Evolutionary conservation across 192 early-diverging fungal species (phyloP), one percentile per base, ranked within the genome.

Genomic region (Coemansia sp.): DNA sequence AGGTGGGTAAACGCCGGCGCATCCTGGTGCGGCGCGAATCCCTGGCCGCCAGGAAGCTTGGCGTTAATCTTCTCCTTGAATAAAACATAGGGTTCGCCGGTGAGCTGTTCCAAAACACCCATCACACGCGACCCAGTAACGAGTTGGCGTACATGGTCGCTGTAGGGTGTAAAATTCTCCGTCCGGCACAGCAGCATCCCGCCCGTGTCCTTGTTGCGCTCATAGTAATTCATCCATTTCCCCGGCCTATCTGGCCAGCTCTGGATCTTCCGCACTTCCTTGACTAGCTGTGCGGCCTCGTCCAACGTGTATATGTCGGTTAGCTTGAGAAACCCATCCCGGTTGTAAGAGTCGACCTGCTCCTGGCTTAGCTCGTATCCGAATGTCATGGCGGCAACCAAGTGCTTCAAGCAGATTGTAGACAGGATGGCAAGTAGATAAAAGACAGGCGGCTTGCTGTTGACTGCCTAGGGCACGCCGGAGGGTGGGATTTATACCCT

Each of bases 201-300:
- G 19, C 54, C 57, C 16, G 67, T 75, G 9, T 23, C 26, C 25
- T 59, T 66, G 59, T 78, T 80, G 16, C 40, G 49, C 54, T 82
- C 81, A 51, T 82, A 80, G 56, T 80, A 82, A 55, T 80, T 75
- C 81, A 82, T 82, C 76, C 79, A 82, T 29, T 80, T 82, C 2
- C 69, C 72, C 2, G 77, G 76, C 23, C 54, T 51, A 12, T 78
- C 60, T 14, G 67, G 67, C 81, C 77, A 79, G 56, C 46, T 59
- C 35, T 69, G 67, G 41, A 80, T 60, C 11, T 75, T 59, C 9
- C 74, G 44, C 14, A 70, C 67, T 19, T 64, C 60, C 26, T 42
- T 46, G 44, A 71, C 56, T n/a, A 82, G 54, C n/a, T 42, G 38
- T n/a, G 47, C 50, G 34, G 70, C 61, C 27, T 80, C 70, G n/a